A percentile compares a stretch with the other conserved stretches of the same genome.
These are phyloP conservation scores for Apodospora peruviana DNA, from an alignment of 495 filamentous ascomycete genomes.

Conservation along the genomic window DNA sequence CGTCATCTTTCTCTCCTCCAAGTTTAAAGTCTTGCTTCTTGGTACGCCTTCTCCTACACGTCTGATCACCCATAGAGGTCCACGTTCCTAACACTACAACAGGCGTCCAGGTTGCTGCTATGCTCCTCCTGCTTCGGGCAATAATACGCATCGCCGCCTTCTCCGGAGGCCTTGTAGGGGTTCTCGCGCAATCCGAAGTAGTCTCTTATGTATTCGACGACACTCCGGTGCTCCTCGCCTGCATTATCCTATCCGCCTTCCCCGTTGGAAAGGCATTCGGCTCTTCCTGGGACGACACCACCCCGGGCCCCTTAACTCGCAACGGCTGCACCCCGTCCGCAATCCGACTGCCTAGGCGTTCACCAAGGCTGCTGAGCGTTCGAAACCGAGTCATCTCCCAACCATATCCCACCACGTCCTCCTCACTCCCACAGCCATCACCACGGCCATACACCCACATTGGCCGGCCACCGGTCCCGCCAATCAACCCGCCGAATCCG, in stretches of 20 bases:
- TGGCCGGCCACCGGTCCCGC: not conserved
- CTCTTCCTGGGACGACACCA: constrained; percentile 23
- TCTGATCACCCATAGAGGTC: not conserved
- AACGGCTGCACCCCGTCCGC: no score
- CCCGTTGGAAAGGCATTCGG: constrained; percentile 25
- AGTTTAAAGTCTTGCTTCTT: constrained; percentile 30
- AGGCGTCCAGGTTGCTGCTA: constrained; percentile 22
- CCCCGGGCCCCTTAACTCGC: constrained; percentile 13
- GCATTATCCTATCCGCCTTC: constrained; percentile 17
- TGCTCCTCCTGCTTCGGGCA: constrained; percentile 29
- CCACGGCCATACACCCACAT: not conserved
- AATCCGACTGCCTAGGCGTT: not conserved
- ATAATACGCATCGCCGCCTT: constrained; percentile 29
- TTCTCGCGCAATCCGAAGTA: constrained; percentile 22
- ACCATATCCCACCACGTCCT: not conserved
- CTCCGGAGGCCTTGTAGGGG: constrained; percentile 17
- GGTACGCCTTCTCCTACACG: constrained; percentile 18
- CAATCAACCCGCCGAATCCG: constrained; percentile 12
- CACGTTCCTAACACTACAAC: constrained; percentile 4
- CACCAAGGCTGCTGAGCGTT: not conserved
- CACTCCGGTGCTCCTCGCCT: constrained; percentile 27
- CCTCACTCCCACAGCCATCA: not conserved
- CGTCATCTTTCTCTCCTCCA: constrained; percentile 24
- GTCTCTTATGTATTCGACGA: constrained; percentile 33
- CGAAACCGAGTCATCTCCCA: constrained; percentile 10